Evolutionary conservation across 2,329 filamentous ascomycete genomes (phyloP).

Genomic region (Talaromyces sp.): DNA sequence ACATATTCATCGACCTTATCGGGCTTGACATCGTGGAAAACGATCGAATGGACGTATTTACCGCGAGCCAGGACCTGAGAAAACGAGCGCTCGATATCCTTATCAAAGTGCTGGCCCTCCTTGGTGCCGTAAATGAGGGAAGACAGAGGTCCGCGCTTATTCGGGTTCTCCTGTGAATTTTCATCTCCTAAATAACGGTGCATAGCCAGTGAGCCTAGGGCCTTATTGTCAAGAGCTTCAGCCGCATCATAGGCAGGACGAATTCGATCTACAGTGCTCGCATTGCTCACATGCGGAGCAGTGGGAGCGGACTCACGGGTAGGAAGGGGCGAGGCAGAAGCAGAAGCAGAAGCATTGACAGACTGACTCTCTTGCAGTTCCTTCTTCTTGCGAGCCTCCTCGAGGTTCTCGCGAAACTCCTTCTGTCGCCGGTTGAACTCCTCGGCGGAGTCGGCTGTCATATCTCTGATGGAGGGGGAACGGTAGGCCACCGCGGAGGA

Average conservation of each 20-base stretch:
- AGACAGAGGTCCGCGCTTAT: conserved; percentile 73
- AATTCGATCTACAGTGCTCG: conserved; percentile 37
- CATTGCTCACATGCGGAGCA: conserved; percentile 51
- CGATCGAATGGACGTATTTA: conserved; percentile 98
- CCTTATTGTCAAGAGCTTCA: conserved; percentile 45
- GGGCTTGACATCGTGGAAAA: conserved; percentile 93
- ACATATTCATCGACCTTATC: conserved; percentile 96
- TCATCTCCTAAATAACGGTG: conserved; percentile 57
- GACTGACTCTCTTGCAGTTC: conserved; percentile 83
- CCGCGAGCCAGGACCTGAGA: conserved; percentile 91
- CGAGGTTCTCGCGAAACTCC: conserved; percentile 80
- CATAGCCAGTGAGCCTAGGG: conserved; percentile 63
- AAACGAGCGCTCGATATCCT: conserved; percentile 94
- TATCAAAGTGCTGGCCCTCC: conserved; percentile 90
- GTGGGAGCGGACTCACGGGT: conserved; percentile 47
- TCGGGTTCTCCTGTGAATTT: conserved; percentile 61
- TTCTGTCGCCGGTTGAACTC: conserved; percentile 83
- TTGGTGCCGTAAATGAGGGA: conserved; percentile 96
- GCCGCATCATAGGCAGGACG: conserved; percentile 44
- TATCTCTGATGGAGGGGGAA: conserved; percentile 81
- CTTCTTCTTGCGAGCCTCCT: conserved; percentile 73
- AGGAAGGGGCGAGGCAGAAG: conserved; percentile 48
- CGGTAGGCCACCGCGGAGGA: conserved; percentile 55
- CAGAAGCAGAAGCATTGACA: conserved; percentile 51
- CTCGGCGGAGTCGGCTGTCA: conserved; percentile 71